Conservation (phyloP, 2,329 filamentous ascomycete genomes). For the Fusarium papillatum region DNA sequence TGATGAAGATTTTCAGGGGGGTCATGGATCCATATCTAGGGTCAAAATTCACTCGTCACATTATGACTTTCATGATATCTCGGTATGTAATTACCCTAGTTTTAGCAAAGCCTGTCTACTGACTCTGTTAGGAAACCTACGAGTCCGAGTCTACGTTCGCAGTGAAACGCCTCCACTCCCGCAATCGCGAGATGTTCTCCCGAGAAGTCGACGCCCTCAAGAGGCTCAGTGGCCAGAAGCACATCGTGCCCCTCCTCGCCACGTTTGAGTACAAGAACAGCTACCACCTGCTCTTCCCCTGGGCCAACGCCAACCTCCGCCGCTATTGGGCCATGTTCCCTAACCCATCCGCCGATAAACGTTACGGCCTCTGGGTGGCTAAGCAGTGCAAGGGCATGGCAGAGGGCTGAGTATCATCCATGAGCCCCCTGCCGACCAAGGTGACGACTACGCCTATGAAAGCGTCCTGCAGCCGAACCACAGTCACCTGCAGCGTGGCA, state of each 20-base stretch:
- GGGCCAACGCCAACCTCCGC: not conserved
- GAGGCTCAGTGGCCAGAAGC: not conserved
- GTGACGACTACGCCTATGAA: not conserved
- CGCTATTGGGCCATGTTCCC: not conserved
- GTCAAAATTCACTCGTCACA: not conserved
- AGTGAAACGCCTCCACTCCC: not conserved
- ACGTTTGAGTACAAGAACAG: not conserved
- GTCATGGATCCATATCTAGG: not conserved
- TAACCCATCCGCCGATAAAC: not conserved
- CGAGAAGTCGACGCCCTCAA: not conserved
- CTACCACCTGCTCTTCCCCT: not conserved
- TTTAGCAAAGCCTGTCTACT: not conserved
- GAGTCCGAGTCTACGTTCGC: not conserved
- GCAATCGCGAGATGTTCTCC: not conserved
- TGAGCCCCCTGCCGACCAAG: not conserved
- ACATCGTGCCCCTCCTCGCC: not conserved
- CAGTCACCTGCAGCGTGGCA: not conserved
- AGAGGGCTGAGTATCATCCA: not conserved
- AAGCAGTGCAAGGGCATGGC: not conserved
- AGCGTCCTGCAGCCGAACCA: not conserved
- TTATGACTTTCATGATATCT: not conserved
- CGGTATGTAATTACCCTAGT: not conserved
- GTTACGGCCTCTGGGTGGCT: not conserved
- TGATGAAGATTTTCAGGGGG: not conserved
- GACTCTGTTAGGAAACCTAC: not conserved